A percentile compares a stretch with the other conserved stretches of the same genome.
Evolutionary conservation across 805 yeast species (phyloP).

Genomic region (Saturnispora mendoncae): DNA sequence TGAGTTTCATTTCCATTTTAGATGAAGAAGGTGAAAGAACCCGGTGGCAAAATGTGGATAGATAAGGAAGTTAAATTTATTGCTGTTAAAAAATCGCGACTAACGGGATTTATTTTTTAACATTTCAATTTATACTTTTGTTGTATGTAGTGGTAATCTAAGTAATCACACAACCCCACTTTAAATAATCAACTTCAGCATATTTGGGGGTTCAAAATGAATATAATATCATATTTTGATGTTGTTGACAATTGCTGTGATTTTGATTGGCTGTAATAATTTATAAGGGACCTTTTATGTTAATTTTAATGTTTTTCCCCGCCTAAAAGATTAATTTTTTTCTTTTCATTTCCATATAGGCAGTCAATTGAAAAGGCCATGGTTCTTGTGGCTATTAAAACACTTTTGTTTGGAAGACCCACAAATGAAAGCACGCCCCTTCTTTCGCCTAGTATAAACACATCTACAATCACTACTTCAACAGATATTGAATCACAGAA

Average conservation of each 20-base stretch:
- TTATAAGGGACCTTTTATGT: no score
- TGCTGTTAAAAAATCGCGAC: not conserved
- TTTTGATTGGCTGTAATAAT: not conserved
- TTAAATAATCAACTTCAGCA: not conserved
- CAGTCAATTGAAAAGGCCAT: no score
- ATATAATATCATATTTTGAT: not conserved
- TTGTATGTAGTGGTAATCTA: no score
- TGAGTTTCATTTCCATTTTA: constrained; percentile 35
- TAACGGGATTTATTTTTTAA: no score
- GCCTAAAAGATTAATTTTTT: not conserved
- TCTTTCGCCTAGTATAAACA: not conserved
- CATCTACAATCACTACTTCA: not conserved
- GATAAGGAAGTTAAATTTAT: no score
- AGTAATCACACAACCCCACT: no score
- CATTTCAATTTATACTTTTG: no score
- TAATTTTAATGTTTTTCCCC: no score
- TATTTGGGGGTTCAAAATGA: not conserved
- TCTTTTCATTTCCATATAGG: no score
- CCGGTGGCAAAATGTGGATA: constrained; percentile 3
- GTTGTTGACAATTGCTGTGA: not conserved
- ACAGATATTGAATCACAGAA: constrained; percentile 1
- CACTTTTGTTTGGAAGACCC: constrained; percentile 2
- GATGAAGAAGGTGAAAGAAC: not conserved
- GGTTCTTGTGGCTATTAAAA: constrained; percentile 9
- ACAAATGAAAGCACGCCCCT: not conserved